These are phyloP conservation scores for Pythium aquatile DNA, from an alignment of 352 stramenopile genomes.

Conservation along the genomic window DNA sequence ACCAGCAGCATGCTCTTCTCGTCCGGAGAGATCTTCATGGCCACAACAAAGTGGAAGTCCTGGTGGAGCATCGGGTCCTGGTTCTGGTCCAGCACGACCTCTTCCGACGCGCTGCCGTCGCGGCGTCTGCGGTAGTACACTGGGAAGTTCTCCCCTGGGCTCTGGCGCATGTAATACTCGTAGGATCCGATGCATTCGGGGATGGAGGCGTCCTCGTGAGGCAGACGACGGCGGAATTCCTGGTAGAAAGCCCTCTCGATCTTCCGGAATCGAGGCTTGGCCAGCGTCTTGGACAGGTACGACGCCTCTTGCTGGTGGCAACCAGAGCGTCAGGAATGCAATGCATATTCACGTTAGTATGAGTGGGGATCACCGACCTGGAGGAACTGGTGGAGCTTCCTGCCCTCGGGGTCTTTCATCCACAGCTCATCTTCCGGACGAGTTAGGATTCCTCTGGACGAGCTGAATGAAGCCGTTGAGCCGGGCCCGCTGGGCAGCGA, in stretches of 20 bases:
- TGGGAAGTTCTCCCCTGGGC: constrained; percentile 64
- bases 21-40: constrained; percentile 79
- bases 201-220: constrained; percentile 66
- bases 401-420: constrained; percentile 47
- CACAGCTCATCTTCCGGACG: constrained; percentile 30
- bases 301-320: constrained; percentile 40
- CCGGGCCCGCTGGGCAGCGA: not conserved
- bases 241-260: constrained; percentile 63
- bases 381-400: constrained; percentile 57
- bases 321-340: not conserved
- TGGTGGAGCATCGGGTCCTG: constrained; percentile 49
- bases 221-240: constrained; percentile 60
- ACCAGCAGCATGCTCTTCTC: constrained; percentile 59
- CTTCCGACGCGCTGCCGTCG: constrained; percentile 24
- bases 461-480: not conserved
- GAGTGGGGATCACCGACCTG: constrained; percentile 33
- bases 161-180: constrained; percentile 74
- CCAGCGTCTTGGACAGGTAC: constrained; percentile 51
- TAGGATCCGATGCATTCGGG: constrained; percentile 72
- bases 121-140: constrained; percentile 70
- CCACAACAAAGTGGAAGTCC: constrained; percentile 63
- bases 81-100: constrained; percentile 82
- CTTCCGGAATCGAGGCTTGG: constrained; percentile 52
- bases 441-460: too few relatives aligned
- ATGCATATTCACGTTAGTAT: not conserved